Evolutionary conservation across 352 stramenopile genomes (phyloP), one percentile per base, ranked within the genome.

Genomic region (Globisporangium lucens): DNA sequence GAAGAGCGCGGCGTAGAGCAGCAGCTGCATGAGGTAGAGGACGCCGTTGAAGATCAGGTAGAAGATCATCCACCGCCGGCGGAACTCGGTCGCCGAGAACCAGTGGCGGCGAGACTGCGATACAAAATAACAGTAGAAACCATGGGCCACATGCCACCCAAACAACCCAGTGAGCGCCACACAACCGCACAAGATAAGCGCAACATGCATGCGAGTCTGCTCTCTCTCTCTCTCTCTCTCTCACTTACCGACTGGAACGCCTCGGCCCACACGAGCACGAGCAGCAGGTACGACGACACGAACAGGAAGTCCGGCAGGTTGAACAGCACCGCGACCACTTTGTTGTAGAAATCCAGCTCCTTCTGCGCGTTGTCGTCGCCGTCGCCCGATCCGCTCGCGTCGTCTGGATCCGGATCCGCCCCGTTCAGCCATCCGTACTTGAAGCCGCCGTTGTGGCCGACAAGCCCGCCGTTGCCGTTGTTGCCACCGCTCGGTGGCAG

Each of bases 251-350:
- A 94, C 65, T 97, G 84, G 69, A 96, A 97, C 33, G 87, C 79
- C 70, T 98, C 91, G 0, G 90, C 90, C 89, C 89, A 97, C 22
- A 98, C 87, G 22, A 98, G 69, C 52, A 96, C 88, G n/a, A 98
- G 74, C 64, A 98, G 72, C 55, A 96, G 73, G 71, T 97, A 98
- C 7, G 89, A 95, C 56, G 88, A 96, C 51, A 98, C 85, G 60
- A 95, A 96, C 20, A 96, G 75, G 66, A 96, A 98, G 67, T 98
- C 91, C n/a, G 91, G 91, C 56, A 98, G 66, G 64, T 98, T 95
- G 75, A 98, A 98, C 6, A 98, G 80, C 71, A 97, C 87, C 5
- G 87, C 87, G 56, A 95, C 87, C 27, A 95, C 87, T 70, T 95
- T 94, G 82, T 95, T 95, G 84, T 95, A 95, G 47, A 95, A 95